A percentile compares a stretch with the other conserved stretches of the same genome.
Evolutionary conservation across 2,329 filamentous ascomycete genomes (phyloP).

Genomic region (Aureobasidium sp.): DNA sequence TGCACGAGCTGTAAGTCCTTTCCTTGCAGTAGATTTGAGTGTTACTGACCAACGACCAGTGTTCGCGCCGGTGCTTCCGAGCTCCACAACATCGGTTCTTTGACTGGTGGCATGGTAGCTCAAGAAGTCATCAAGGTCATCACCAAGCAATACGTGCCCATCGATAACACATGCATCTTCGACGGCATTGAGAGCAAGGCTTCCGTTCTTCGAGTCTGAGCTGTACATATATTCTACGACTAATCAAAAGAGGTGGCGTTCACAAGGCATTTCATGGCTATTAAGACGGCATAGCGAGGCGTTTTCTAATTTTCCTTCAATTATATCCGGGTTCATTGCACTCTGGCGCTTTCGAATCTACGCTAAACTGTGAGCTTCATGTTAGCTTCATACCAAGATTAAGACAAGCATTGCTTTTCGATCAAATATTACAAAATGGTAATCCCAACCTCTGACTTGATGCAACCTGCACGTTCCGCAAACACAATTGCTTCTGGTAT

Average conservation of each 20-base stretch:
- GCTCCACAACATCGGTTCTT: slow-evolving; percentile 82
- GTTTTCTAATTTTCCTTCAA: background rate
- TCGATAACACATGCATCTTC: slow-evolving; percentile 58
- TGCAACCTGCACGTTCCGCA: background rate
- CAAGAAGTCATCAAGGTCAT: slow-evolving; percentile 92
- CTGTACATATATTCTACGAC: background rate
- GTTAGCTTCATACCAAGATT: background rate
- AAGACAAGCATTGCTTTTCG: background rate
- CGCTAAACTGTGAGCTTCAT: background rate
- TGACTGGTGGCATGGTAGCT: slow-evolving; percentile 87
- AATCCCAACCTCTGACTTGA: background rate
- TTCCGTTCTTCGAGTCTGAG: slow-evolving; percentile 37
- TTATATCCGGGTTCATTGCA: background rate
- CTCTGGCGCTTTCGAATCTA: background rate
- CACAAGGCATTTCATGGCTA: background rate
- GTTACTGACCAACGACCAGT: slow-evolving; percentile 27
- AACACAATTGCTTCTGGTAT: too few relatives aligned
- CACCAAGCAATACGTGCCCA: slow-evolving; percentile 59
- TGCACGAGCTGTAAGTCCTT: slow-evolving; percentile 37
- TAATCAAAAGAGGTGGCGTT: background rate
- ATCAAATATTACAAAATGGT: background rate
- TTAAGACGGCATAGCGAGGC: slow-evolving; percentile 11
- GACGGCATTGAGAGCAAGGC: slow-evolving; percentile 54
- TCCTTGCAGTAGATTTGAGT: background rate
- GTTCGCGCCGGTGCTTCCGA: slow-evolving; percentile 75